These are phyloP conservation scores for Parasarocladium wereldwijsianum DNA, from an alignment of 2,329 filamentous ascomycete species.

Conservation along the genomic window DNA sequence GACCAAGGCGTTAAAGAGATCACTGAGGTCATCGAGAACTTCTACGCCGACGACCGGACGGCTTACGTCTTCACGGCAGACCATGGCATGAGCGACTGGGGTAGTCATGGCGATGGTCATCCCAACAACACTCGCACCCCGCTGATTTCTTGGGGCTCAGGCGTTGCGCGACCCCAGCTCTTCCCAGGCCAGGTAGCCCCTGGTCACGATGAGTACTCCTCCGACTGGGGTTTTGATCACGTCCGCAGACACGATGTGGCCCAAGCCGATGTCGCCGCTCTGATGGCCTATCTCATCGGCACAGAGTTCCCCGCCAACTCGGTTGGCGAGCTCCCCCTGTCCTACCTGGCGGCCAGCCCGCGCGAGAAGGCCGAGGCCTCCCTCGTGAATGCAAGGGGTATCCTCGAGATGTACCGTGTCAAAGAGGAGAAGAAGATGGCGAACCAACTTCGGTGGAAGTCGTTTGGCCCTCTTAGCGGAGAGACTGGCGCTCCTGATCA, in stretches of 20 bases:
- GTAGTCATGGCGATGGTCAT: constrained; percentile 96
- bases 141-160: constrained; percentile 84
- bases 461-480: constrained; percentile 57
- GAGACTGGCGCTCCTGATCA: constrained; percentile 47
- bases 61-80: constrained; percentile 96
- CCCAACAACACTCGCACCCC: constrained; percentile 94
- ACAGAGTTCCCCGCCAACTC: constrained; percentile 90
- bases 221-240: constrained; percentile 72
- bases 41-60: constrained; percentile 74
- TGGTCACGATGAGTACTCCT: constrained; percentile 84
- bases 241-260: constrained; percentile 80
- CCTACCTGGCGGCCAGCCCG: constrained; percentile 59
- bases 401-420: constrained; percentile 90
- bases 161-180: constrained; percentile 60
- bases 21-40: constrained; percentile 64
- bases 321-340: constrained; percentile 78
- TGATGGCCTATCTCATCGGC: constrained; percentile 88
- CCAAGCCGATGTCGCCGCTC: constrained; percentile 83
- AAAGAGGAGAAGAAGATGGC: constrained; percentile 77
- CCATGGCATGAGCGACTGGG: constrained; percentile 98
- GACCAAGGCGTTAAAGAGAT: constrained; percentile 82
- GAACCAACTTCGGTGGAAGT: constrained; percentile 61
- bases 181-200: constrained; percentile 42
- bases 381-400: constrained; percentile 69
- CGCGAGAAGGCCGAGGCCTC: constrained; percentile 73